Evolutionary conservation across 2,329 filamentous ascomycete species (phyloP), one percentile per base, ranked within the genome.

Genomic region (Epichloe aotearoae): DNA sequence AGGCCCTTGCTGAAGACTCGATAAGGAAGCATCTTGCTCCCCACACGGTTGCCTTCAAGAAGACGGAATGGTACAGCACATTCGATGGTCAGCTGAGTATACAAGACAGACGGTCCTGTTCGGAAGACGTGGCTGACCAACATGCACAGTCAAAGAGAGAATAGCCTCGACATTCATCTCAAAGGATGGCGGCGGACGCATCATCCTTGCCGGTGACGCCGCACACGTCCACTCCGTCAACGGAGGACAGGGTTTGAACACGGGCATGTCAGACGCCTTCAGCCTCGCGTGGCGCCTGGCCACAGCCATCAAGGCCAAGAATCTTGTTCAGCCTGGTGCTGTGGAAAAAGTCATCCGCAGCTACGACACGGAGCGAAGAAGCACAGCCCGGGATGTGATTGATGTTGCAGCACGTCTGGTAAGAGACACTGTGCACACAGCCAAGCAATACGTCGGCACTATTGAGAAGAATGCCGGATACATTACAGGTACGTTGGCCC

Each of bases 211-310:
- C 6, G 77, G 77, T 3, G 78, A 81, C 50, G 75, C 76, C 0
- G 75, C 74, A 1, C 77, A 81, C 50, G 75, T 76, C 3, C 75
- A 79, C 52, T 75, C 69, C 1, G 74, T 75, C 37, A 74, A 76
- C 8, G 77, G 76, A 0, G 77, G 76, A 0, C 76, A 80, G 54
- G 77, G 78, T 0, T 68, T 80, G 56, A 81, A 81, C 55, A 80
- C 76, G 0, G 77, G 77, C 3, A 69, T 80, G 34, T 71, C 74
- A 5, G 77, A 80, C 57, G 74, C 76, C 0, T 73, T 78, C 30
- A 75, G 73, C 42, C 58, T 80, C 1, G 70, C 69, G 8, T 80
- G 77, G 76, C 76, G 78, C 37, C 57, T 79, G 0, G 68, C 59
- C 5, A 47, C 55, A 1, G 61, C 62, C 1, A 37, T 64, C 8